A percentile compares a stretch with the other conserved stretches of the same genome.
Evolutionary conservation across 768 basidiomycete species (phyloP).

Genomic region (Amanita rubescens): DNA sequence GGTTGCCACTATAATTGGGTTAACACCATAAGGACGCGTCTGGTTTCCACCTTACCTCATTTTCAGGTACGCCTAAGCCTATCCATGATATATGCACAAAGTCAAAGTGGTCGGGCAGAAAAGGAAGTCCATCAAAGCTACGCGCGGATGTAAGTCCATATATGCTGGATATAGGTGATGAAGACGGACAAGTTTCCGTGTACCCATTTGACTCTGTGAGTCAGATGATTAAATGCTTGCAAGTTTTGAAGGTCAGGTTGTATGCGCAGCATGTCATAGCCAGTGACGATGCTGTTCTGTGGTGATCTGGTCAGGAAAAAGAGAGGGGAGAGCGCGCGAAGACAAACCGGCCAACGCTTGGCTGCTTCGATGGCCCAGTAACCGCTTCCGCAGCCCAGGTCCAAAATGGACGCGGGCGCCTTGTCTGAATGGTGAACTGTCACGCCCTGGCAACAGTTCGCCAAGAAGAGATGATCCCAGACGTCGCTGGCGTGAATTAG

Average conservation of each 20-base stretch:
- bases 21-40: not conserved
- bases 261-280: conserved; percentile 47
- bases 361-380: conserved; percentile 68
- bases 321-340: not conserved
- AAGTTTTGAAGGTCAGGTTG: conserved; percentile 44
- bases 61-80: conserved; percentile 65
- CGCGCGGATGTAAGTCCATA: conserved; percentile 3
- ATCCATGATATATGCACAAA: conserved; percentile 58
- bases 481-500: conserved; percentile 40
- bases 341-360: conserved; percentile 53
- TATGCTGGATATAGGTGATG: not conserved
- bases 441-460: conserved; percentile 37
- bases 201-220: conserved; percentile 53
- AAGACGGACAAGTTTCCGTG: conserved; percentile 56
- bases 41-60: conserved; percentile 36
- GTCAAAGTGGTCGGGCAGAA: conserved; percentile 49
- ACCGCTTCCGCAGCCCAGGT: conserved; percentile 67
- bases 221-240: conserved; percentile 31
- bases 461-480: conserved; percentile 65
- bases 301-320: conserved; percentile 1
- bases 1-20: conserved; percentile 46
- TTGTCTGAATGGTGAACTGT: conserved; percentile 47
- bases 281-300: conserved; percentile 48
- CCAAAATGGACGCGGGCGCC: conserved; percentile 49
- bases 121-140: conserved; percentile 62